Evolutionary conservation across 768 basidiomycete species (phyloP).

Genomic region (Antrodiella citrinella): DNA sequence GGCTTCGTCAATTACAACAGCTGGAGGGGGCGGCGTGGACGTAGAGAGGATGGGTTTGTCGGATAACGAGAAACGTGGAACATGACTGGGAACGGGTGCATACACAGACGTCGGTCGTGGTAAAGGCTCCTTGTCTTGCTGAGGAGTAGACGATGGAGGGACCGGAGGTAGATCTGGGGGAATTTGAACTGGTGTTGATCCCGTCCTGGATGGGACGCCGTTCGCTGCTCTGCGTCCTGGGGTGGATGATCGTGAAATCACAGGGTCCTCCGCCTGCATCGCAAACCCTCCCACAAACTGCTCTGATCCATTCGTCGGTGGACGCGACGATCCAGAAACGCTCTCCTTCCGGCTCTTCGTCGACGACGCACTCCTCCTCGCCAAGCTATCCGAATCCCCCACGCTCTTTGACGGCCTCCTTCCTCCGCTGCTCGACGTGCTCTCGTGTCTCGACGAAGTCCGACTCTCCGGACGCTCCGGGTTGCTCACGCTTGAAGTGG

Average conservation of each 20-base stretch:
- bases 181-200: slow-evolving; percentile 8
- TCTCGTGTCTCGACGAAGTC: slow-evolving; percentile 33
- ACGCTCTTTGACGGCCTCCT: not conserved
- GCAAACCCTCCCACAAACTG: slow-evolving; percentile 46
- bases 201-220: not conserved
- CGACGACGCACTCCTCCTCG: slow-evolving; percentile 35
- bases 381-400: slow-evolving; percentile 21
- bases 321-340: slow-evolving; percentile 6
- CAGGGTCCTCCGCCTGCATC: slow-evolving; percentile 10
- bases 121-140: not conserved
- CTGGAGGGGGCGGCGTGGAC: slow-evolving; percentile 30
- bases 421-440: slow-evolving; percentile 23
- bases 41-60: slow-evolving; percentile 53
- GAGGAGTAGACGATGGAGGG: slow-evolving; percentile 15
- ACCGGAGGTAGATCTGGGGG: slow-evolving; percentile 10
- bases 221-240: not conserved
- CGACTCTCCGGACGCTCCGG: slow-evolving; percentile 53
- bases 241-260: slow-evolving; percentile 14
- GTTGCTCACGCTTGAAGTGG: slow-evolving; percentile 33
- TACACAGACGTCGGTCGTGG: not conserved
- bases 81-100: slow-evolving; percentile 40
- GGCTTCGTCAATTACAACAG: slow-evolving; percentile 49
- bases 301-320: slow-evolving; percentile 26
- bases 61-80: slow-evolving; percentile 74
- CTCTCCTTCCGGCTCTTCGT: slow-evolving; percentile 19